phyloP scores from a whole-genome alignment of 352 stramenopile species.

The Phytopythium litorale region DNA sequence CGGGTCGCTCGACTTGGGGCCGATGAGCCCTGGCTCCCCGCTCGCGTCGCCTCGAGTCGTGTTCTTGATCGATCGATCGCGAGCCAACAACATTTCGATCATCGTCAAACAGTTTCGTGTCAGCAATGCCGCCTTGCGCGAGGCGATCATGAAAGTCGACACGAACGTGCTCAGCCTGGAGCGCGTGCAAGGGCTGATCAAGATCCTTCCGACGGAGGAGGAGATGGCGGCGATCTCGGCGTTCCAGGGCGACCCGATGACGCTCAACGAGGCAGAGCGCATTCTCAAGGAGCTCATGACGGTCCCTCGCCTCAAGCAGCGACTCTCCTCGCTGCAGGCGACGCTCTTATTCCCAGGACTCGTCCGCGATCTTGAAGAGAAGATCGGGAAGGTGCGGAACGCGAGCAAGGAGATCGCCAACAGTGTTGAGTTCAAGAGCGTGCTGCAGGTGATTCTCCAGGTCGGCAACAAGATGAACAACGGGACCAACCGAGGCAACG shows the following conservation, averaged over 20 bases:
- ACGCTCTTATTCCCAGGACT: constrained; percentile 65
- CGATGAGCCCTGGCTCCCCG: constrained; percentile 32
- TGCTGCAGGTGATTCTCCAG: constrained; percentile 68
- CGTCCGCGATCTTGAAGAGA: constrained; percentile 58
- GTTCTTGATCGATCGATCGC: constrained; percentile 67
- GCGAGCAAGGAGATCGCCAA: constrained; percentile 58
- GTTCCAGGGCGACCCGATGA: constrained; percentile 53
- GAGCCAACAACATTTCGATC: constrained; percentile 93
- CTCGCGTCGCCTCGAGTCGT: constrained; percentile 54
- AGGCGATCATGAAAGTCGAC: constrained; percentile 84
- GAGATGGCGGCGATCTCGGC: constrained; percentile 69
- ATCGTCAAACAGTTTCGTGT: constrained; percentile 96
- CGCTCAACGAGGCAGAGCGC: constrained; percentile 75
- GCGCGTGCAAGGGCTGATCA: constrained; percentile 78
- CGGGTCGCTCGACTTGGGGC: constrained; percentile 3
- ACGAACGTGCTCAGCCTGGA: constrained; percentile 71
- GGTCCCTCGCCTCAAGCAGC: constrained; percentile 62
- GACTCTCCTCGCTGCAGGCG: constrained; percentile 50
- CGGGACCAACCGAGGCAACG: constrained; percentile 53
- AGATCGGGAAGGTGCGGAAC: constrained; percentile 55
- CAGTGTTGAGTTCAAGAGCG: constrained; percentile 63
- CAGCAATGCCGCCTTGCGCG: constrained; percentile 73
- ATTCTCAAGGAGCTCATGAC: constrained; percentile 79
- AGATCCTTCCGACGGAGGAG: constrained; percentile 87
- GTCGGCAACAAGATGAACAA: constrained; percentile 88